phyloP scores from a whole-genome alignment of 2,329 filamentous ascomycete species.

The Aureobasidium musti region DNA sequence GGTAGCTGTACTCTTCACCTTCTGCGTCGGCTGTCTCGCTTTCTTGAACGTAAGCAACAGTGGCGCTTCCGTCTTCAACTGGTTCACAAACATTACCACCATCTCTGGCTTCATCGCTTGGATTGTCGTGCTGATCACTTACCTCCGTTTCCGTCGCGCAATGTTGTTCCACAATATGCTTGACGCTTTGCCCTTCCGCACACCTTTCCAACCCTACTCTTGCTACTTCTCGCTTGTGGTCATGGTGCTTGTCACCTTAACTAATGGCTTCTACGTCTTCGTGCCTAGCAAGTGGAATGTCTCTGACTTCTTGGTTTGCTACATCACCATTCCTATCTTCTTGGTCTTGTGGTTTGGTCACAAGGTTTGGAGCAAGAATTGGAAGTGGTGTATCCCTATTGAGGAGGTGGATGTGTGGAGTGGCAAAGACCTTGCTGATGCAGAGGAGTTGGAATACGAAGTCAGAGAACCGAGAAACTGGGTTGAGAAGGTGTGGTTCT shows the following conservation, averaged over 20 bases:
- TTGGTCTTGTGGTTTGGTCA: constrained; percentile 46
- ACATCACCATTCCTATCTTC: constrained; percentile 58
- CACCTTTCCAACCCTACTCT: constrained; percentile 55
- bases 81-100: constrained; percentile 47
- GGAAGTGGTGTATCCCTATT: constrained; percentile 39
- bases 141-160: constrained; percentile 55
- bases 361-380: constrained; percentile 41
- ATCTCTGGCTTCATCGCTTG: constrained; percentile 45
- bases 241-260: constrained; percentile 54
- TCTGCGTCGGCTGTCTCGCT: constrained; percentile 42
- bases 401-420: constrained; percentile 50
- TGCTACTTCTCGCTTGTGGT: constrained; percentile 54
- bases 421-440: constrained; percentile 51
- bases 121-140: constrained; percentile 50
- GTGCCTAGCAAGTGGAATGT: constrained; percentile 50
- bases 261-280: constrained; percentile 60
- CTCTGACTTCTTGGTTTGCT: constrained; percentile 55
- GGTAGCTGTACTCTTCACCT: constrained; percentile 49
- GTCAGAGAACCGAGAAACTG: constrained; percentile 47
- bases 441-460: constrained; percentile 47
- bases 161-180: constrained; percentile 52
- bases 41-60: constrained; percentile 44
- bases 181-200: constrained; percentile 54
- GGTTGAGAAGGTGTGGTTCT: constrained; percentile 50
- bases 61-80: constrained; percentile 45